phyloP scores from a whole-genome alignment of 805 yeast genomes.

The Cyberlindnera subsufficiens region DNA sequence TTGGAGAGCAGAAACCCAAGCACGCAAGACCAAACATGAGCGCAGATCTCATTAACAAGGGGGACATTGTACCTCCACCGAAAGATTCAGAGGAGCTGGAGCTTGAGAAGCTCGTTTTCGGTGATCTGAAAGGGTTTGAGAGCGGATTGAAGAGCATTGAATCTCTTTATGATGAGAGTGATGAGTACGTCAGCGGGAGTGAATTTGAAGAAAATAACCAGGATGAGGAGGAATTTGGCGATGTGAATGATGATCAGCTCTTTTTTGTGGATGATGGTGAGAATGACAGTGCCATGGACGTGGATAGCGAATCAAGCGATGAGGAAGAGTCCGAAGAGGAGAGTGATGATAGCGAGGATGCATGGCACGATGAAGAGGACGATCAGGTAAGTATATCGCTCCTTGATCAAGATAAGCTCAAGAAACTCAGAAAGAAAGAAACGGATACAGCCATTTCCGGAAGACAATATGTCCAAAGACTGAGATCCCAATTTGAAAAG shows the following conservation, averaged over 20 bases:
- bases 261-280: slow-evolving; percentile 45
- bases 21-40: neutral
- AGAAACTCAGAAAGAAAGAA: slow-evolving; percentile 63
- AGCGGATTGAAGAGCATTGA: slow-evolving; percentile 55
- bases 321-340: slow-evolving; percentile 20
- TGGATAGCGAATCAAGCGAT: slow-evolving; percentile 20
- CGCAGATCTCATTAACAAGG: slow-evolving; percentile 2
- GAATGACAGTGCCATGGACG: neutral
- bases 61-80: slow-evolving; percentile 38
- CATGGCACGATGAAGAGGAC: slow-evolving; percentile 92
- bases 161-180: slow-evolving; percentile 35
- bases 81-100: slow-evolving; percentile 81
- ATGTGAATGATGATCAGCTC: slow-evolving; percentile 42
- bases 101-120: slow-evolving; percentile 83
- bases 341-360: slow-evolving; percentile 33
- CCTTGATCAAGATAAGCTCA: slow-evolving; percentile 48
- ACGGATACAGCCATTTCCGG: slow-evolving; percentile 53
- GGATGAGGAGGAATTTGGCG: slow-evolving; percentile 25
- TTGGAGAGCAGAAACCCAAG: neutral
- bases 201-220: slow-evolving; percentile 26
- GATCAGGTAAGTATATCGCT: slow-evolving; percentile 64
- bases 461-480: slow-evolving; percentile 51
- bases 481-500: slow-evolving; percentile 65
- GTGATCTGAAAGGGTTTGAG: slow-evolving; percentile 76
- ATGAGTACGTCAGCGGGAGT: slow-evolving; percentile 39